Evolutionary conservation across 495 filamentous ascomycete species (phyloP), one percentile per base, ranked within the genome.

Genomic region (Elaphomyces granulatus): DNA sequence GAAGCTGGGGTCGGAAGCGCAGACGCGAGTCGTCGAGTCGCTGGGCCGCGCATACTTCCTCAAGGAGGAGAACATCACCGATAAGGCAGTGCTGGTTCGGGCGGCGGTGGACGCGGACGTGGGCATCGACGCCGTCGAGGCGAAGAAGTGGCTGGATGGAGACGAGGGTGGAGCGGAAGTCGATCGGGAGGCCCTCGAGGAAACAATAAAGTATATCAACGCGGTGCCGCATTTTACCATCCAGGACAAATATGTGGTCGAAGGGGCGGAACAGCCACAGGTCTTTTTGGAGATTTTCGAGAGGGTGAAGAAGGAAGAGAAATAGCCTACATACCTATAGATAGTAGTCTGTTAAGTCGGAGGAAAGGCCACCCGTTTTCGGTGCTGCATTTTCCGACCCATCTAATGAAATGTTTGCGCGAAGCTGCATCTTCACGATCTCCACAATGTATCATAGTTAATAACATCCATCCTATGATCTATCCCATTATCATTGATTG

Each of bases 151-250:
- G 72, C 58, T 92, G 43, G 51, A 54, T 21, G 67, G 64, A 31
- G 79, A 75, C 17, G 64, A 63, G 14, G 83, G 81, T 4, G 81
- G 81, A 0, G 54, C 59, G 2, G 72, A 75, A 46, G 83, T 88
- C 1, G 83, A 88, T 60, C 54, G 56, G 31, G 81, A 87, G 55
- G 81, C 81, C 15, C 51, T 58, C 37, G 54, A 63, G 38, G 81
- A 81, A 21, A 66, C 73, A 32, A 40, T 48, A 38, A 60, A 65
- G 36, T 66, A 72, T 31, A 70, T 92, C 26, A 67, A 56, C 17
- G 84, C 81, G 0, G 86, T 92, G 43, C 85, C 84, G 1, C 71
- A 81, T 52, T 87, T 84, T 49, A 74, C 69, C 20, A 60, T 87
- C 20, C 74, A 83, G 40, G 75, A 61, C 1, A 67, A 67, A 50